Evolutionary conservation across 2,329 filamentous ascomycete species (phyloP).

Genomic region (Ramularia endophylla): DNA sequence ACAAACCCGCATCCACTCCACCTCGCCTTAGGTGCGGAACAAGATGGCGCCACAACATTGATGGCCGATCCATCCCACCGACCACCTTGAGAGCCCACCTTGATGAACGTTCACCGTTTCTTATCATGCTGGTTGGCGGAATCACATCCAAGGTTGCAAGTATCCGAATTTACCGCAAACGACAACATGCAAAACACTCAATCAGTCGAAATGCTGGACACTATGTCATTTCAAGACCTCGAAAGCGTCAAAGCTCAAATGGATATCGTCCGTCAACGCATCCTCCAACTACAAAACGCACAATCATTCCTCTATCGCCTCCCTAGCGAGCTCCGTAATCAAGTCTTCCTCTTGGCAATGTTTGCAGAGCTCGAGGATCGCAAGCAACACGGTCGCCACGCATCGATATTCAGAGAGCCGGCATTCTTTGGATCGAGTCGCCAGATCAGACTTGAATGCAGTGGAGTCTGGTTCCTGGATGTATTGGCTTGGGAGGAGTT

Average conservation of each 20-base stretch:
- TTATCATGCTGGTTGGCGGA: too few relatives aligned
- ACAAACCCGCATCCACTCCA: not conserved
- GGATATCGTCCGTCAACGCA: slow-evolving; percentile 13
- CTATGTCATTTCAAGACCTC: slow-evolving; percentile 11
- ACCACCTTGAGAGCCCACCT: not conserved
- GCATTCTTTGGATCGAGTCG: slow-evolving; percentile 12
- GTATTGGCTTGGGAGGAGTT: slow-evolving; percentile 19
- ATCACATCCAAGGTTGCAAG: not conserved
- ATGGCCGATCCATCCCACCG: not conserved
- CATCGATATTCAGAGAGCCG: slow-evolving; percentile 11
- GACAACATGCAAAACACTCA: not conserved
- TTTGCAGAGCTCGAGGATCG: slow-evolving; percentile 13
- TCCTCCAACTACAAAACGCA: slow-evolving; percentile 15
- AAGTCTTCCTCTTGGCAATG: slow-evolving; percentile 16
- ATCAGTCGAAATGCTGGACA: slow-evolving; percentile 6
- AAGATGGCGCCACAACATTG: slow-evolving; percentile 2
- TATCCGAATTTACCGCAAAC: not conserved
- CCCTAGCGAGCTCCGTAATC: slow-evolving; percentile 14
- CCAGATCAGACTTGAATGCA: slow-evolving; percentile 13
- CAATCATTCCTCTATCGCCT: slow-evolving; percentile 13
- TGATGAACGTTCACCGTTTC: slow-evolving; percentile 1
- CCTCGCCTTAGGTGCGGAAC: slow-evolving; percentile 4
- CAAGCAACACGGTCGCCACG: slow-evolving; percentile 2
- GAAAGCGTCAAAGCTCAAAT: slow-evolving; percentile 13
- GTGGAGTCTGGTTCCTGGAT: slow-evolving; percentile 14